These are phyloP conservation scores for Boletellus dicymbophilus DNA, from an alignment of 1,284 basidiomycete genomes.

Conservation along the genomic window DNA sequence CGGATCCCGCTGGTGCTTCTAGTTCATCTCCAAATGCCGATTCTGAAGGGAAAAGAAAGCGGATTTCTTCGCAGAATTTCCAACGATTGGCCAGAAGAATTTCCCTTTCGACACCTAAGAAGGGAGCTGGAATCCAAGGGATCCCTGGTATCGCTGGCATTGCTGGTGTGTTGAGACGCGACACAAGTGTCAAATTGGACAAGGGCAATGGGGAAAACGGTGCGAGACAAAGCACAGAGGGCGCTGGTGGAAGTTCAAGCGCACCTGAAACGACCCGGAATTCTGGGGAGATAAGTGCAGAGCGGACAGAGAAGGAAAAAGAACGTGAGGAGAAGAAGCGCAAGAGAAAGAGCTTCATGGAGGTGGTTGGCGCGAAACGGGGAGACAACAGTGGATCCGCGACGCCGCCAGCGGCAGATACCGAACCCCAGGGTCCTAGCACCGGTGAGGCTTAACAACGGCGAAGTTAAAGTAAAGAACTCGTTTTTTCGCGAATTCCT, in stretches of 20 bases:
- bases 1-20: constrained; percentile 47
- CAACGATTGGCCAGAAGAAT: constrained; percentile 74
- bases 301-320: constrained; percentile 52
- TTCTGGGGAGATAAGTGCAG: constrained; percentile 48
- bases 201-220: constrained; percentile 22
- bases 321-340: constrained; percentile 51
- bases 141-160: constrained; percentile 44
- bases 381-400: constrained; percentile 14
- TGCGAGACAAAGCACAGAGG: constrained; percentile 22
- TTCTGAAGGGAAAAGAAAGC: constrained; percentile 71
- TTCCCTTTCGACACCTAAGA: constrained; percentile 62
- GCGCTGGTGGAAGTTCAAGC: constrained; percentile 34
- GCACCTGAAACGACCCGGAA: constrained; percentile 35
- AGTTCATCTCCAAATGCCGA: constrained; percentile 68
- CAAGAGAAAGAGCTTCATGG: constrained; percentile 44
- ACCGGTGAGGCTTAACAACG: constrained; percentile 19
- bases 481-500: constrained; percentile 8
- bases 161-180: constrained; percentile 31
- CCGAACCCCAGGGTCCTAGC: constrained; percentile 14
- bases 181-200: constrained; percentile 39
- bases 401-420: constrained; percentile 16
- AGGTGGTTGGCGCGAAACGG: constrained; percentile 27
- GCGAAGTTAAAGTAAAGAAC: background rate
- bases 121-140: constrained; percentile 50
- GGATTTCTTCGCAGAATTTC: constrained; percentile 82